Base-by-base conservation (phyloP, 345 rosid genomes). In the Salix suchowensis region DNA sequence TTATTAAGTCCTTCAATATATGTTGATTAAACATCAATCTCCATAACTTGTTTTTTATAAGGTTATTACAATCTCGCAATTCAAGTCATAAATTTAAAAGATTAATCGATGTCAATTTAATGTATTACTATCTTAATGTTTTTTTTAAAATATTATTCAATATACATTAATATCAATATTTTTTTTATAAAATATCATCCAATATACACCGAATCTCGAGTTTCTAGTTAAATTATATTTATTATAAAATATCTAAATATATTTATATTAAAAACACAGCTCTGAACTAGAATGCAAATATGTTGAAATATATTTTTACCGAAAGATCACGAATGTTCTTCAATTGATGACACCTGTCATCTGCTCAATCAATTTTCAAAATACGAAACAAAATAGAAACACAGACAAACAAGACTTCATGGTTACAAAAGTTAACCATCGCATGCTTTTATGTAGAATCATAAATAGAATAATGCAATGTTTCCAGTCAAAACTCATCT, bases 61-160 rank as follows among this genome's bases (percentile, higher is more conserved):
- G 1, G 0, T 40, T 10, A 40, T 40, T 2, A 9, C 0, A 0
- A 2, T 40, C 4, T 40, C 11, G 0, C 13, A 40, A 40, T 0
- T 1, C 2, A 2, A 0, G 12, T 2, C 0, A 10, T 0, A 40
- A 40, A 40, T 40, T 40, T 40, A 40, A 9, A 2, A 40, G 12
- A 0, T 40, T 10, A 40, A 40, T 2, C 2, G 0, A 0, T 0
- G 2, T 40, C 3, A 40, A 40, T 40, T 2, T 0, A 40, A 40
- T 10, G 10, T 0, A 1, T 40, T 10, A 0, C 2, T 0, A 1
- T 10, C 0, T 40, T 40, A 40, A 8, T 40, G 2, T 40, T 40
- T 40, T 6, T 6, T 40, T 40, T 7, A 1, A 37, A 37, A 5
- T 39, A 39, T 39, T 8, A 39, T 39, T 39, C 0, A 39, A 39